phyloP scores from a whole-genome alignment of 2,329 filamentous ascomycete genomes.

The Knoxdaviesia capensis region DNA sequence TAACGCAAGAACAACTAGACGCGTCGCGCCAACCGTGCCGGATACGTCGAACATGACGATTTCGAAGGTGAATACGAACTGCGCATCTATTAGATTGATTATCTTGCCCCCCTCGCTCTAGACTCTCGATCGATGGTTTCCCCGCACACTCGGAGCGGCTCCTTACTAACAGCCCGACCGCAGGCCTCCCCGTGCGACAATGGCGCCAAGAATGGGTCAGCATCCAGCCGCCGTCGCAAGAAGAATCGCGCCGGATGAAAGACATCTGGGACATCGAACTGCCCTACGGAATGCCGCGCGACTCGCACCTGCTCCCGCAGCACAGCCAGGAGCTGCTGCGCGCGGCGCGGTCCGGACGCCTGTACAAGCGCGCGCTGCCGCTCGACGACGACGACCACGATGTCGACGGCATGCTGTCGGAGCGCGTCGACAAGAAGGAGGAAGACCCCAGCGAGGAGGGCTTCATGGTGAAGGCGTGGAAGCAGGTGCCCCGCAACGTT shows the following conservation, averaged over 20 bases:
- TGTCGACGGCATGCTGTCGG: conserved; percentile 19
- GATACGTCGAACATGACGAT: conserved; percentile 39
- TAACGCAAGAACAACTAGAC: conserved; percentile 17
- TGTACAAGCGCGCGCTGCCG: conserved; percentile 53
- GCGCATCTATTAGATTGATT: neutral
- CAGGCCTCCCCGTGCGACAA: conserved; percentile 74
- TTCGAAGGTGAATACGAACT: conserved; percentile 27
- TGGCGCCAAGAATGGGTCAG: conserved; percentile 59
- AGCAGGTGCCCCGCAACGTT: conserved; percentile 37
- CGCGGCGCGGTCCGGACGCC: conserved; percentile 55
- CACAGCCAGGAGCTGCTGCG: conserved; percentile 70
- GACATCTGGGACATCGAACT: conserved; percentile 59
- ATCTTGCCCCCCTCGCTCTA: neutral
- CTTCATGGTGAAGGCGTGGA: conserved; percentile 39
- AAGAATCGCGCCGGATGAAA: conserved; percentile 42
- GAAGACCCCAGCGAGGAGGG: conserved; percentile 34
- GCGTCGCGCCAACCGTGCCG: conserved; percentile 33
- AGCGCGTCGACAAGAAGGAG: conserved; percentile 41
- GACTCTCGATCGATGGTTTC: conserved; percentile 11
- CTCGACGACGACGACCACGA: conserved; percentile 39
- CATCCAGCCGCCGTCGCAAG: conserved; percentile 42
- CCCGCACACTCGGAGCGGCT: no score
- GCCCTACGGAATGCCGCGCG: conserved; percentile 65
- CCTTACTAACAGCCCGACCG: conserved; percentile 6
- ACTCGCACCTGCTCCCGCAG: conserved; percentile 54